Conservation (phyloP, 352 stramenopile genomes). For the Pythium apleroticum region DNA sequence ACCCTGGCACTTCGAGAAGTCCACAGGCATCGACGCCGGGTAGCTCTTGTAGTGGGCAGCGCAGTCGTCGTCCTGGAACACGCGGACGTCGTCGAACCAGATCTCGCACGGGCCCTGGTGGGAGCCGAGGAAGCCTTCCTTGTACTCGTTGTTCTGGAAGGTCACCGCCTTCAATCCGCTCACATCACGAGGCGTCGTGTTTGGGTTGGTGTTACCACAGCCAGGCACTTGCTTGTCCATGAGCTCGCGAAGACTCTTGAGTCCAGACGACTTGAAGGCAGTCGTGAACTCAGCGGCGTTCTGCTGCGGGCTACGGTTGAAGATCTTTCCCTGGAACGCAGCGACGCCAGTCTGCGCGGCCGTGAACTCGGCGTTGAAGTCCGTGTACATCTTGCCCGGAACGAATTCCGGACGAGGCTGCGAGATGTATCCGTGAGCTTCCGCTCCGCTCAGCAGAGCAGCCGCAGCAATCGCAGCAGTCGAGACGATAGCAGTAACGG, state of each 20-base stretch:
- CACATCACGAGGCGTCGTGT: constrained; percentile 17
- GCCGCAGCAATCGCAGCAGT: not conserved
- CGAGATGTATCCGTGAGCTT: constrained; percentile 30
- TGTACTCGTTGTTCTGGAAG: constrained; percentile 44
- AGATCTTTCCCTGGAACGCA: constrained; percentile 30
- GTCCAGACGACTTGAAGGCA: not conserved
- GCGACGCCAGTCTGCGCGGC: constrained; percentile 13
- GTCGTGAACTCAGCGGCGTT: not conserved
- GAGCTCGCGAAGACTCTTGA: constrained; percentile 19
- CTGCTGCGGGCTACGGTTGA: not conserved
- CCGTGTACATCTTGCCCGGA: constrained; percentile 22
- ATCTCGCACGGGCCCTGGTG: constrained; percentile 26
- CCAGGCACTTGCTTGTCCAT: constrained; percentile 23
- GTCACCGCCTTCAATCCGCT: constrained; percentile 26
- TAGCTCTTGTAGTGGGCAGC: constrained; percentile 30
- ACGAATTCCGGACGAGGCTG: constrained; percentile 27
- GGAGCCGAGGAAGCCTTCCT: constrained; percentile 44
- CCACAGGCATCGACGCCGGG: constrained; percentile 40
- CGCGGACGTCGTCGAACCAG: constrained; percentile 26
- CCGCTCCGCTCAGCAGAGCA: not conserved
- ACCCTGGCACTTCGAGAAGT: constrained; percentile 43
- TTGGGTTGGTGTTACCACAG: constrained; percentile 27
- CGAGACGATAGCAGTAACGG: not conserved
- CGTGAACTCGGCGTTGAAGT: constrained; percentile 31
- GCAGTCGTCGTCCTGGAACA: constrained; percentile 38